Percentiles rank a stretch among this genome's conserved stretches.
Evolutionary conservation across 129 eudicot genomes (phyloP).

Genomic region (Helichrysum umbraculigerum): DNA sequence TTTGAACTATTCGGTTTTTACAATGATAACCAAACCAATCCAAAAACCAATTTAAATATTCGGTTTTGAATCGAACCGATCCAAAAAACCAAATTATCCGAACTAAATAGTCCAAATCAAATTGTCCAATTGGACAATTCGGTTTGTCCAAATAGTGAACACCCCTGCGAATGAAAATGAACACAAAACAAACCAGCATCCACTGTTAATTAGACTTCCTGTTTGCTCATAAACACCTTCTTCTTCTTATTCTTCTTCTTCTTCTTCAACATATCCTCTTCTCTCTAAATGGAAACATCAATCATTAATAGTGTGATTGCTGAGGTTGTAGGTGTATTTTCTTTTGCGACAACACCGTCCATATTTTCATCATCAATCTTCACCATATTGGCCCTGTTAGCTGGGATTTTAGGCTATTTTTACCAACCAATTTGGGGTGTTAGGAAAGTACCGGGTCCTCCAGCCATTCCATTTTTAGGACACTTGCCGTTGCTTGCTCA

Average conservation of each 20-base stretch:
- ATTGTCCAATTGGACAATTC: no score
- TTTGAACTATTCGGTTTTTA: no score
- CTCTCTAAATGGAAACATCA: neutral
- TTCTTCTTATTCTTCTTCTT: neutral
- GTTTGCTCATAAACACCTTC: conserved; percentile 10
- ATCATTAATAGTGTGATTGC: neutral
- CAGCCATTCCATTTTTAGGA: conserved; percentile 65
- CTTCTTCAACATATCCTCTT: neutral
- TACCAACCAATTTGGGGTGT: conserved; percentile 74
- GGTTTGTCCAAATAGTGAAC: no score
- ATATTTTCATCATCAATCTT: conserved; percentile 23
- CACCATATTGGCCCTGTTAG: conserved; percentile 34
- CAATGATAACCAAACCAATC: no score
- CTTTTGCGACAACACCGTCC: conserved; percentile 15
- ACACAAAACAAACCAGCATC: no score
- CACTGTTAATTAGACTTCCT: neutral
- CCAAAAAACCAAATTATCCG: no score
- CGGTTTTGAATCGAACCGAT: no score
- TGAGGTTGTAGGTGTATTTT: neutral
- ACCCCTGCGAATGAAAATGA: no score
- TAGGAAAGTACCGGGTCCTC: conserved; percentile 81
- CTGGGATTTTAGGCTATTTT: conserved; percentile 45
- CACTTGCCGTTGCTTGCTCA: conserved; percentile 81
- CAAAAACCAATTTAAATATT: no score
- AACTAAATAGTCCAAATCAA: no score